These are phyloP conservation scores for Meyerozyma sp. DNA, from an alignment of 1,139 yeast genomes.

Conservation along the genomic window DNA sequence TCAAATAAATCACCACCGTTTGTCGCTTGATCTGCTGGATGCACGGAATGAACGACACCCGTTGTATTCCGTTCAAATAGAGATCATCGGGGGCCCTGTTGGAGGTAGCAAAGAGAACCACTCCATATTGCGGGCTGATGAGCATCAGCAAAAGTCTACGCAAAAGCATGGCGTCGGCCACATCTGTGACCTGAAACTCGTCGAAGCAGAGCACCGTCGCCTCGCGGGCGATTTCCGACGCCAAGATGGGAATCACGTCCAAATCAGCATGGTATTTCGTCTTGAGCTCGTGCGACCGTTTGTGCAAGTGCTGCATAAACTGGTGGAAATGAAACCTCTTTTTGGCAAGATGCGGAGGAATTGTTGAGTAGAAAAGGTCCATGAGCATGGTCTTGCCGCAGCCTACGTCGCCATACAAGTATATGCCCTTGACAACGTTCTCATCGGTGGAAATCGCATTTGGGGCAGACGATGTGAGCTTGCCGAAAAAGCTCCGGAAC, in stretches of 20 bases:
- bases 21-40: conserved; percentile 70
- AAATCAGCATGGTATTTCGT: conserved; percentile 53
- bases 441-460: conserved; percentile 14
- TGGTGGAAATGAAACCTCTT: conserved; percentile 89
- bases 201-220: conserved; percentile 87
- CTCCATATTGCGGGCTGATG: conserved; percentile 65
- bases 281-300: conserved; percentile 75
- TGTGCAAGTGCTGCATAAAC: conserved; percentile 92
- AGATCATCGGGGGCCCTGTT: conserved; percentile 93
- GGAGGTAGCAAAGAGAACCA: conserved; percentile 86
- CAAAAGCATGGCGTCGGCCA: conserved; percentile 95
- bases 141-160: conserved; percentile 67
- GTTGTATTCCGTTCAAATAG: conserved; percentile 88
- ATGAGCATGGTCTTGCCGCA: conserved; percentile 98
- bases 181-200: conserved; percentile 95
- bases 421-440: conserved; percentile 64
- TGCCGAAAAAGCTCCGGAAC: conserved; percentile 29
- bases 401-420: conserved; percentile 95
- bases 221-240: conserved; percentile 72
- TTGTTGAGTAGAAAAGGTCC: conserved; percentile 86
- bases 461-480: conserved; percentile 7
- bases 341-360: conserved; percentile 73
- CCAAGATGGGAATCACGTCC: conserved; percentile 81
- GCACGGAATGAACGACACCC: conserved; percentile 88
- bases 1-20: conserved; percentile 71